Conservation (phyloP, 768 basidiomycete species). For the Phlebiopsis gigantea region DNA sequence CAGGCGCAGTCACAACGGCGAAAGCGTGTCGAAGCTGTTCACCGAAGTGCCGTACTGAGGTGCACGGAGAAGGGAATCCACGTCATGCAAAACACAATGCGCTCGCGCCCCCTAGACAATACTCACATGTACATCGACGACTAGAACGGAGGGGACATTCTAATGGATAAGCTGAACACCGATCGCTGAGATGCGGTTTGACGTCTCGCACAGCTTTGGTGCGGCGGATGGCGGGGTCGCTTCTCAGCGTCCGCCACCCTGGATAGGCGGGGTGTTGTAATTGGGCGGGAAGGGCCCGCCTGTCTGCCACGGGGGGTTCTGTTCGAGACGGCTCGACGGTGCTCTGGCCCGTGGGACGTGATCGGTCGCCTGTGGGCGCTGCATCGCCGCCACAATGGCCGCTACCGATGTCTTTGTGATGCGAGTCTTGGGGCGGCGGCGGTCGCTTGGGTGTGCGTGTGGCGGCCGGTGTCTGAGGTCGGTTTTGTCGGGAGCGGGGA, state of each 20-base stretch:
- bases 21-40: conserved; percentile 85
- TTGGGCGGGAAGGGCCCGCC: not conserved
- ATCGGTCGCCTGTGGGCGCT: not conserved
- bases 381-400: not conserved
- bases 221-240: no score
- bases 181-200: no score
- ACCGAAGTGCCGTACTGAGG: conserved; percentile 82
- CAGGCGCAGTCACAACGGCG: conserved; percentile 94
- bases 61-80: not conserved
- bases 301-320: not conserved
- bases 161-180: not conserved
- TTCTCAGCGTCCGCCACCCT: no score
- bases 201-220: no score
- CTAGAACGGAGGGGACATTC: no score
- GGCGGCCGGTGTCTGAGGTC: not conserved
- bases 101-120: not conserved
- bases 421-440: no score
- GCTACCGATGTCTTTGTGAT: not conserved
- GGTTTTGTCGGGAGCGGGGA: not conserved
- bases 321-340: conserved; percentile 1
- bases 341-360: not conserved
- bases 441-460: not conserved
- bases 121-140: not conserved
- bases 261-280: not conserved
- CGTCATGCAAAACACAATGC: not conserved